Base-by-base conservation (phyloP, 1,284 basidiomycete species). In the Pseudozyma hubeiensis region DNA sequence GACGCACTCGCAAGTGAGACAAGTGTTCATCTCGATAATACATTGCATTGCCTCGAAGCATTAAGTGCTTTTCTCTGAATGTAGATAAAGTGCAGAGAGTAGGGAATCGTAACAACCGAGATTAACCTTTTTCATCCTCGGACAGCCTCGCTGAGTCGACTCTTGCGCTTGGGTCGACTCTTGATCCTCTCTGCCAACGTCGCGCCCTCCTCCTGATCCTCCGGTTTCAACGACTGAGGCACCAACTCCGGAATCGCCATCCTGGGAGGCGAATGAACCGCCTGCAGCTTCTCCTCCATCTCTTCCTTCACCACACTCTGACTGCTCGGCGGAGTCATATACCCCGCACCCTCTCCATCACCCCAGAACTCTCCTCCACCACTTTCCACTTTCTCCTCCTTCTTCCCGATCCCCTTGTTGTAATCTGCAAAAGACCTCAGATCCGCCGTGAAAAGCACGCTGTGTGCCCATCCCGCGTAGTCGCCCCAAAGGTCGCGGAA, bases 381-480 rank as follows among this genome's bases (percentile, higher is more conserved):
- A 29, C 19, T 44, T 29, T 57, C 58, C 29, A 47, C 29, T 44
- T 67, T 56, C 44, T 70, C 65, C 35, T 72, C 69, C 62, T 77
- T 75, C 57, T 66, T 70, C 7, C 50, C 61, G 0, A 44, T 41
- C 11, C 2, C 24, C 24, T 24, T 24, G 24, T 64, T 60, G 57
- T 81, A 83, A 9, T 63, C 48, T 7, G 64, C 56, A 62, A 84
- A 81, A 0, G 78, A 72, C 7, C 75, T 57, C 10, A 84, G 43
- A 47, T 84, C 81, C 2, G 81, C 82, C 8, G 77, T 80, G 50
- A 84, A 84, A 0, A 84, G 62, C 13, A 81, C 80, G 7, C 75
- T 75, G 39, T 84, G 82, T 0, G 82, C 82, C 82, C 82, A 84
- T 8, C 82, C 82, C 0, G 82, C 81, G 44, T 79, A 80, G 17